Percentiles rank a stretch among this genome's conserved stretches.
phyloP scores from a whole-genome alignment of 2,329 filamentous ascomycete genomes.

The Colletotrichum acutatum region DNA sequence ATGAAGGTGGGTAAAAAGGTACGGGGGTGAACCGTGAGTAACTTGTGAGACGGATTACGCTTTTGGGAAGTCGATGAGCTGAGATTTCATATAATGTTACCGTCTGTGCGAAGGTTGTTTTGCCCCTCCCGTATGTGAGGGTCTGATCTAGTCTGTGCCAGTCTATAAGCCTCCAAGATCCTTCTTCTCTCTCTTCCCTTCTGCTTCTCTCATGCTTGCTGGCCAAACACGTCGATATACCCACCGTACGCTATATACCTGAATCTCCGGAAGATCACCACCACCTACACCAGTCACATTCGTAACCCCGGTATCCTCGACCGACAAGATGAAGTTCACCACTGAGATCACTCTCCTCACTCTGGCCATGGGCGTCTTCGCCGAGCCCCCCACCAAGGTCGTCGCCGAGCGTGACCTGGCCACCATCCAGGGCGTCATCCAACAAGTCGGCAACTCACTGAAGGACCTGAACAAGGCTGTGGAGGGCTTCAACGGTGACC shows the following conservation, averaged over 20 bases:
- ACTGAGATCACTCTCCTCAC: constrained; percentile 31
- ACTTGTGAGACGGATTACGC: constrained; percentile 30
- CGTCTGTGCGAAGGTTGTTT: constrained; percentile 34
- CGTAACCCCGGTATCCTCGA: neutral
- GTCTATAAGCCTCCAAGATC: constrained; percentile 28
- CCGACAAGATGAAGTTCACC: constrained; percentile 38
- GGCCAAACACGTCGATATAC: constrained; percentile 24
- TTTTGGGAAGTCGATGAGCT: constrained; percentile 34
- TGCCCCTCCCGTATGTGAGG: constrained; percentile 11
- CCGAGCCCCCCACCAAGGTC: constrained; percentile 32
- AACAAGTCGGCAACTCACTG: constrained; percentile 36
- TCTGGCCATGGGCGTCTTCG: constrained; percentile 34
- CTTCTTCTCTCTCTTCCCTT: neutral
- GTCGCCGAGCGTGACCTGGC: constrained; percentile 34
- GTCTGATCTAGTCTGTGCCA: constrained; percentile 24
- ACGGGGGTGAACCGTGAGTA: constrained; percentile 29
- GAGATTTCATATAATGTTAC: constrained; percentile 27
- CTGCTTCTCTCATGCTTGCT: neutral
- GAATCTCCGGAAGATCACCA: neutral
- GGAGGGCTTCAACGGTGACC: constrained; percentile 40
- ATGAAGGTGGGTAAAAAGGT: neutral
- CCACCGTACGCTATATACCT: neutral
- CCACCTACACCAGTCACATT: neutral
- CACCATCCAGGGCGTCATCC: constrained; percentile 34
- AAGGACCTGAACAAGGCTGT: constrained; percentile 39